Evolutionary conservation across 805 yeast species (phyloP).

Genomic region (Yamadazyma sp.): DNA sequence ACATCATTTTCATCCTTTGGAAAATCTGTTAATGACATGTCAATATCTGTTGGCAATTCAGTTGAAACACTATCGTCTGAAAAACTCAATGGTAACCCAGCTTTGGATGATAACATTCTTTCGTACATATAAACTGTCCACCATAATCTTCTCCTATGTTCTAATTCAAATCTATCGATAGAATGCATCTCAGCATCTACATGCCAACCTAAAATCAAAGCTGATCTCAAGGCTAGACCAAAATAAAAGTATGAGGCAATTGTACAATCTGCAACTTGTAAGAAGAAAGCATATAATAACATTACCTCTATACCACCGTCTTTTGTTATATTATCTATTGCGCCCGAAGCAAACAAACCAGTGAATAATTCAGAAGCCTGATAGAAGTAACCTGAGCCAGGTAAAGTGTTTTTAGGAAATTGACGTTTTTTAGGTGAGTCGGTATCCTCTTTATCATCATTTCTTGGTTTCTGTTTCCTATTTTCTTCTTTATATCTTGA

Average conservation of each 20-base stretch:
- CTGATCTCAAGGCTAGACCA: constrained; percentile 71
- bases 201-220: constrained; percentile 73
- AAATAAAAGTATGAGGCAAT: constrained; percentile 78
- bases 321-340: constrained; percentile 70
- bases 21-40: constrained; percentile 45
- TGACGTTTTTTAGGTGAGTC: constrained; percentile 10
- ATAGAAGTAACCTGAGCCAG: constrained; percentile 76
- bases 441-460: constrained; percentile 5
- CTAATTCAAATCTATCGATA: constrained; percentile 50
- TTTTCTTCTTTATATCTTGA: constrained; percentile 11
- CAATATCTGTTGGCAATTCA: constrained; percentile 70
- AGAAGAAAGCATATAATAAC: constrained; percentile 69
- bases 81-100: constrained; percentile 74
- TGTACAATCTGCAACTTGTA: constrained; percentile 83
- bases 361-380: constrained; percentile 79
- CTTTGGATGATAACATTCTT: constrained; percentile 78
- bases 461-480: constrained; percentile 12
- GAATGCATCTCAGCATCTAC: constrained; percentile 74
- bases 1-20: constrained; percentile 49
- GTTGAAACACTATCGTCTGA: constrained; percentile 82
- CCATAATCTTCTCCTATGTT: constrained; percentile 48
- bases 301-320: constrained; percentile 80
- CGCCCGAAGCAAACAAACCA: constrained; percentile 75
- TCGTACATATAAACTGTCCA: constrained; percentile 52
- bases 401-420: constrained; percentile 45